A percentile compares a stretch with the other conserved stretches of the same genome.
These are phyloP conservation scores for Arthroderma sp. DNA, from an alignment of 2,329 filamentous ascomycete genomes.

Conservation along the genomic window DNA sequence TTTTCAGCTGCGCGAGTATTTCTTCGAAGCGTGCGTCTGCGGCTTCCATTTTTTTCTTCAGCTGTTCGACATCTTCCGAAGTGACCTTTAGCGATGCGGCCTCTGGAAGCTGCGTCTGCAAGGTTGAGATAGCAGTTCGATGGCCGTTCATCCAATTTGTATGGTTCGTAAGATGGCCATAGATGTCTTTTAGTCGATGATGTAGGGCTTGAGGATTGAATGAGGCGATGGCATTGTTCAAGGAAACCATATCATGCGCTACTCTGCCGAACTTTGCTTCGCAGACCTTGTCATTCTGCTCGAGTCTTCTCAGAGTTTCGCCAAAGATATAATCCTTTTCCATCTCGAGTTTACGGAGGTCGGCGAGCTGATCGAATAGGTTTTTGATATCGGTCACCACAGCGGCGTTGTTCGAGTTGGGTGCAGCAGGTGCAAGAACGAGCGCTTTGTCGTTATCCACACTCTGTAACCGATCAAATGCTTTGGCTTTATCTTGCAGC, in stretches of 20 bases:
- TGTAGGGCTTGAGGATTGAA: neutral
- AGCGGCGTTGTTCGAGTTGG: too few species aligned
- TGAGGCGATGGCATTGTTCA: neutral
- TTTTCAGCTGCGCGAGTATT: too few species aligned
- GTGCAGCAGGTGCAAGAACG: too few species aligned
- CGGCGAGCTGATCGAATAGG: slow-evolving; percentile 3
- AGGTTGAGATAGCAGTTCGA: too few species aligned
- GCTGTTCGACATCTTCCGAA: too few species aligned
- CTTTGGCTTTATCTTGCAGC: neutral
- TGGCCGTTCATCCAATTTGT: neutral
- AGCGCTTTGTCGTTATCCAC: neutral
- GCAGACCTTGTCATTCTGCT: neutral
- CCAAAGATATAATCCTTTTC: neutral
- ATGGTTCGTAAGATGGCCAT: neutral
- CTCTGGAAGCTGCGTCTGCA: too few species aligned
- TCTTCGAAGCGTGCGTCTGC: too few species aligned
- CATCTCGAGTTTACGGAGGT: slow-evolving; percentile 2
- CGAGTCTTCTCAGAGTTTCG: neutral
- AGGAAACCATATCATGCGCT: neutral
- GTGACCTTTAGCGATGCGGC: too few species aligned
- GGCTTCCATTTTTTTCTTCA: too few species aligned
- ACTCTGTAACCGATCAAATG: neutral
- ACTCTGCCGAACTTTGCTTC: neutral
- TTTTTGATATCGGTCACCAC: slow-evolving; percentile 2
- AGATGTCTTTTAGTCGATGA: neutral